Conservation (phyloP, 208 protist species). For the Leishmania amazonensis region DNA sequence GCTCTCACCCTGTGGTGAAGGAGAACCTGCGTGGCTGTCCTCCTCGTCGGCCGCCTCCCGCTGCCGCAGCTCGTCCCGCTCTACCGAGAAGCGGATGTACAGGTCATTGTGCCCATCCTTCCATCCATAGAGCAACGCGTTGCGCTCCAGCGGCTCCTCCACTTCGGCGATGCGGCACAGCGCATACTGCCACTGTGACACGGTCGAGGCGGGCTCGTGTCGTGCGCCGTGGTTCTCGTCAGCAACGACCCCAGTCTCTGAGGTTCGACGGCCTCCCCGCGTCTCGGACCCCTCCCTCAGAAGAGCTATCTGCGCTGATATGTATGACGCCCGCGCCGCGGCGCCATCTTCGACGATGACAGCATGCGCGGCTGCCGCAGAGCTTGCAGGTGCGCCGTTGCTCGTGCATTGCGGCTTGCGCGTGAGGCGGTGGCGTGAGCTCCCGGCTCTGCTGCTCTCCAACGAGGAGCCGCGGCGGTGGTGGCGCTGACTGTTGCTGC, state of each 20-base stretch:
- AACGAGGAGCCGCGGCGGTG: background rate
- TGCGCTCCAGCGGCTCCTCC: conserved; percentile 50
- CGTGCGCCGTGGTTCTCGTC: background rate
- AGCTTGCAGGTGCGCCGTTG: background rate
- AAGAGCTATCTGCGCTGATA: background rate
- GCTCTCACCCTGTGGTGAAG: background rate
- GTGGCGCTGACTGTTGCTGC: background rate
- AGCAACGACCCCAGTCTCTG: background rate
- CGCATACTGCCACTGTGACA: background rate
- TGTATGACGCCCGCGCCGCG: conserved; percentile 1
- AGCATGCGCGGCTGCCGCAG: background rate
- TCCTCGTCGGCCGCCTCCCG: conserved; percentile 2
- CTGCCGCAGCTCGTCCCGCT: conserved; percentile 23
- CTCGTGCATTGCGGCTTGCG: background rate
- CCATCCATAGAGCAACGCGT: conserved; percentile 52
- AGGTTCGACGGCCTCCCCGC: background rate
- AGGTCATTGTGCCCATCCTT: conserved; percentile 45
- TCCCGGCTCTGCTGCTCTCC: background rate
- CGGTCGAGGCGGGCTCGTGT: background rate
- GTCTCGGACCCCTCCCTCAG: background rate
- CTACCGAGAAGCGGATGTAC: conserved; percentile 40
- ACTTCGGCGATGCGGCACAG: conserved; percentile 27
- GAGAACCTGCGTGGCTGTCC: background rate
- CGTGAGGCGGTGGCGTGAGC: background rate
- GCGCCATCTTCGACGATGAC: background rate